Evolutionary conservation across 257 asterid genomes (phyloP), one percentile per base, ranked within the genome.

Genomic region (Nicotiana obtusifolia): DNA sequence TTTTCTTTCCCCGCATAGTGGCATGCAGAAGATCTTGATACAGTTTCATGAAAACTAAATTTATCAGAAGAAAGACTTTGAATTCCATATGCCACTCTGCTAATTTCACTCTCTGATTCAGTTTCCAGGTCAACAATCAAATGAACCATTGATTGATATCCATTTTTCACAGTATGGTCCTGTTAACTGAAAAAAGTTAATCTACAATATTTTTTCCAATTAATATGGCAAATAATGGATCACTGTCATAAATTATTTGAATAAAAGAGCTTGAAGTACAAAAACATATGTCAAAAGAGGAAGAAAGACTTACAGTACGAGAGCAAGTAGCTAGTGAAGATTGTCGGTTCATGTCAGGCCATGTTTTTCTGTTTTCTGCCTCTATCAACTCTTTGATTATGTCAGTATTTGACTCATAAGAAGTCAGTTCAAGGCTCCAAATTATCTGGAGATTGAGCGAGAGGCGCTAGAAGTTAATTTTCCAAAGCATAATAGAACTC

Each of bases 341-440:
- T 62, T 2, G 56, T 24, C 10, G 77, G 26, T 65, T 26, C 11
- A 44, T 37, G 73, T 31, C 59, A 28, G 14, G 17, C 17, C 14
- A 59, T 62, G 17, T 65, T 31, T 10, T 62, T 64, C 60, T 82
- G 14, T 65, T 62, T 73, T 64, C 44, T 49, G 78, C 49, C 16
- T 15, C 85, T 53, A 78, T 53, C 37, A 82, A 30, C 73, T 85
- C 83, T 83, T 69, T 69, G 77, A 82, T 64, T 49, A 26, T 37
- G 33, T 82, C 81, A 7, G 35, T 28, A 0, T 82, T 82, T 47
- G 78, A 78, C 81, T 85, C 87, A 41, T 85, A 85, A 4, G 62
- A 64, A 69, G 81, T 85, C 68, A 3, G 24, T 53, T 82, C 81
- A 69, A 85, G 83, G 80, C 1, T 52, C 85, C 83, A 68, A 31